phyloP scores from a whole-genome alignment of 768 basidiomycete genomes.

The Pilatotrama ljubarskyi region DNA sequence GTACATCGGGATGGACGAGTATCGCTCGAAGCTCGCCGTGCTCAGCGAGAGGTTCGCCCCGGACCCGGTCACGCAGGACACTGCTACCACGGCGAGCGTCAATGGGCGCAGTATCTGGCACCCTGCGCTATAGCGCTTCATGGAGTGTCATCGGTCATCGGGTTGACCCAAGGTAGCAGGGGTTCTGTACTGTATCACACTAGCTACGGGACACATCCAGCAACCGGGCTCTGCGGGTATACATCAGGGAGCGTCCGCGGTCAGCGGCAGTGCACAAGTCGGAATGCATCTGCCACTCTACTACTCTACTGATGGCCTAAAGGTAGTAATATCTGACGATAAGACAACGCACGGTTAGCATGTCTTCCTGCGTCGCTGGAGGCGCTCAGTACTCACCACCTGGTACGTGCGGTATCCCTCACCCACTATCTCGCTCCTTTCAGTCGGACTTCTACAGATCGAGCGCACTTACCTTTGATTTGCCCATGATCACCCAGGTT shows the following conservation, averaged over 20 bases:
- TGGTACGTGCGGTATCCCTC: background rate
- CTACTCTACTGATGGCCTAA: background rate
- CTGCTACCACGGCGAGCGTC: constrained; percentile 24
- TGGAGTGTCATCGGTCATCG: background rate
- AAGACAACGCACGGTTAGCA: constrained; percentile 1
- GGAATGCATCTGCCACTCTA: no score
- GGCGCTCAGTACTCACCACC: background rate
- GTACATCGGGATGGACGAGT: constrained; percentile 92
- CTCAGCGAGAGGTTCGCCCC: constrained; percentile 59
- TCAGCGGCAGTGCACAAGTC: no score
- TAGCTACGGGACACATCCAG: no score
- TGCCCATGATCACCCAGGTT: background rate
- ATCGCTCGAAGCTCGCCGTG: constrained; percentile 72
- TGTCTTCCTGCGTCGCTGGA: background rate
- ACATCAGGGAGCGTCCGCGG: no score
- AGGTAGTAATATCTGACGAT: no score
- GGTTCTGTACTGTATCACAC: no score
- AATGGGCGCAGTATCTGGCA: constrained; percentile 61
- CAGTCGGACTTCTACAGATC: no score
- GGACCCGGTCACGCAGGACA: constrained; percentile 23
- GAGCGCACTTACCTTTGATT: background rate
- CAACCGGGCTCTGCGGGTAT: no score
- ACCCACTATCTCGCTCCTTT: background rate
- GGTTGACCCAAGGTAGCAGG: no score
- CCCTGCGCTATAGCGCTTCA: constrained; percentile 40